Conservation (phyloP, 2,329 filamentous ascomycete genomes). For the Penicillium sp. region DNA sequence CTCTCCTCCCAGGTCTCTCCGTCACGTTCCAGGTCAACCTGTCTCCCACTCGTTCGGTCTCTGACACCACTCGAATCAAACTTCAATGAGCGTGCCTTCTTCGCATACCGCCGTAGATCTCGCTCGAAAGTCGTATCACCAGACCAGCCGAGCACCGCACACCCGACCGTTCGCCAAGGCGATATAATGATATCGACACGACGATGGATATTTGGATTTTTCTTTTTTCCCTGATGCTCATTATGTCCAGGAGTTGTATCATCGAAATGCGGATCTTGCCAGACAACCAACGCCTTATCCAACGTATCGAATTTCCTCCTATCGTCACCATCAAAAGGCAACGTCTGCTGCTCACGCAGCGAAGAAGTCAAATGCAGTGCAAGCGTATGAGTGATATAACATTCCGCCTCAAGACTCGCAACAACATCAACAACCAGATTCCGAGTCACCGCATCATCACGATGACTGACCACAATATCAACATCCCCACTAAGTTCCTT, state of each 20-base stretch:
- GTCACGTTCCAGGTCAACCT: constrained; percentile 66
- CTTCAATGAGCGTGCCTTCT: constrained; percentile 68
- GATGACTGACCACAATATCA: constrained; percentile 80
- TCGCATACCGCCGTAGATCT: constrained; percentile 78
- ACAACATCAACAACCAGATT: constrained; percentile 73
- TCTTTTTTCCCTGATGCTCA: constrained; percentile 49
- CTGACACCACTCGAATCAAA: constrained; percentile 90
- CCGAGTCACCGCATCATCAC: constrained; percentile 63
- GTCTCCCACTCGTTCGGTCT: constrained; percentile 60
- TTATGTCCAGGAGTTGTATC: constrained; percentile 24
- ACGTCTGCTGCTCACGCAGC: constrained; percentile 65
- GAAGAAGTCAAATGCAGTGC: constrained; percentile 67
- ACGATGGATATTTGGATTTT: constrained; percentile 72
- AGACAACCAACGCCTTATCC: constrained; percentile 89
- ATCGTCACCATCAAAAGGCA: constrained; percentile 51
- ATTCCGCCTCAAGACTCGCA: constrained; percentile 62
- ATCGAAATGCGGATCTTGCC: constrained; percentile 66
- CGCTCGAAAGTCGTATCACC: constrained; percentile 87
- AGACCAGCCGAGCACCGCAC: constrained; percentile 83
- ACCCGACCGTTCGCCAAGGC: constrained; percentile 85
- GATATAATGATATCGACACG: constrained; percentile 89
- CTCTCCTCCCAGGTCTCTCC: constrained; percentile 63
- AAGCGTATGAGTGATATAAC: constrained; percentile 79
- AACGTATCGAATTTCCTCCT: constrained; percentile 71
- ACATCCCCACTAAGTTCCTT: constrained; percentile 75